Evolutionary conservation across 805 yeast species (phyloP).

Genomic region (Myxozyma sirexii): DNA sequence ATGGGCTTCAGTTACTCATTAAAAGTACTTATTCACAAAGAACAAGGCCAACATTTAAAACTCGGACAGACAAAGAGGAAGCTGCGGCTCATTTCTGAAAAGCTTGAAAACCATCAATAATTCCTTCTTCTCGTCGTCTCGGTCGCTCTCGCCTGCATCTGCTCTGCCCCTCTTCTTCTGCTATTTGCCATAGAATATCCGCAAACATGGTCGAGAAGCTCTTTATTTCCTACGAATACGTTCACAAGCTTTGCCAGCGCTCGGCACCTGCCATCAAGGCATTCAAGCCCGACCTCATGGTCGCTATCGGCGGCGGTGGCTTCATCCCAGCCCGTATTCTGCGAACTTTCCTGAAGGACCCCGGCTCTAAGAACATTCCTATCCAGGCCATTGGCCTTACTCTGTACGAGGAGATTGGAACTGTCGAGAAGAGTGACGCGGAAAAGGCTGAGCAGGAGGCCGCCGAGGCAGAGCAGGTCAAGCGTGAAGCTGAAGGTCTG

Average conservation of each 20-base stretch:
- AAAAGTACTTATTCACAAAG: too few relatives aligned
- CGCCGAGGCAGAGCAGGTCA: slow-evolving; percentile 47
- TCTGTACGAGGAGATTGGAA: slow-evolving; percentile 78
- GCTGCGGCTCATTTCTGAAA: background rate
- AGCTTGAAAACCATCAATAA: background rate
- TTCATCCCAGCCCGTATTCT: slow-evolving; percentile 96
- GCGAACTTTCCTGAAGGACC: slow-evolving; percentile 86
- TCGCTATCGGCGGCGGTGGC: slow-evolving; percentile 97
- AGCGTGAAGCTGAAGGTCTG: slow-evolving; percentile 37
- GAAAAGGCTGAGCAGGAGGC: slow-evolving; percentile 38
- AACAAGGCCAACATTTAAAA: background rate
- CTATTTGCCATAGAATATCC: background rate
- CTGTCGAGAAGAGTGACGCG: slow-evolving; percentile 49
- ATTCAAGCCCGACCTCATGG: slow-evolving; percentile 84
- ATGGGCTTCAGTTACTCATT: too few relatives aligned
- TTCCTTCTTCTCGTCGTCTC: background rate
- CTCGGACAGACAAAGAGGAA: background rate
- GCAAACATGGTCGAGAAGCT: slow-evolving; percentile 36
- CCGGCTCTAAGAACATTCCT: slow-evolving; percentile 84
- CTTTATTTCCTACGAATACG: slow-evolving; percentile 75
- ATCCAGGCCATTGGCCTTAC: slow-evolving; percentile 95
- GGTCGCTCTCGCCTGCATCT: background rate
- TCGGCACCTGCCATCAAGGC: slow-evolving; percentile 56
- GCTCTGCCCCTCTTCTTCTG: background rate
- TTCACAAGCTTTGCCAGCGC: slow-evolving; percentile 80